A percentile compares a stretch with the other conserved stretches of the same genome.
Conservation (phyloP, 331 rosid species). For the Rosa hybrid region DNA sequence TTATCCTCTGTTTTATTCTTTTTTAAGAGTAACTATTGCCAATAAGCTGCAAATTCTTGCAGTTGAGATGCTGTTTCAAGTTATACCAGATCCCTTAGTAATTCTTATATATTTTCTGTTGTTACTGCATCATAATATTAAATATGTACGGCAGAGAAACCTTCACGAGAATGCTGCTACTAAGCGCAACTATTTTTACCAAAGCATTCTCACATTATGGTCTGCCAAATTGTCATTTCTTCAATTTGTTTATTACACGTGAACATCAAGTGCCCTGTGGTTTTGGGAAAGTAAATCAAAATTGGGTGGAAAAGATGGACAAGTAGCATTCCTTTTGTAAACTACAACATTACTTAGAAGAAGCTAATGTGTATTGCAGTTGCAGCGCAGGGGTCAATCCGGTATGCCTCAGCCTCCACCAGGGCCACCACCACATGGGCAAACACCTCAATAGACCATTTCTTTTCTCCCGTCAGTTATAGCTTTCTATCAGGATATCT, state of each 20-base stretch:
- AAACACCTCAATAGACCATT: slow-evolving; percentile 57
- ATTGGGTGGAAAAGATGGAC: not conserved
- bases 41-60: too few species aligned
- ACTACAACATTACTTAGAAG: not conserved
- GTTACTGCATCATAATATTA: not conserved
- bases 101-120: too few species aligned
- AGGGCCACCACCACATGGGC: slow-evolving; percentile 53
- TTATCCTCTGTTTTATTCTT: too few species aligned
- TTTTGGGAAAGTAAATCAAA: not conserved
- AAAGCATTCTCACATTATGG: not conserved
- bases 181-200: not conserved
- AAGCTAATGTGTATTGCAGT: slow-evolving; percentile 42
- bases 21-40: too few species aligned
- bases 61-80: too few species aligned
- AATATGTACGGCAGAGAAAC: not conserved
- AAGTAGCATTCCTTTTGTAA: not conserved
- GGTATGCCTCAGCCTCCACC: slow-evolving; percentile 70
- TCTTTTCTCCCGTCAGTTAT: not conserved
- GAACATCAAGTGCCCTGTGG: not conserved
- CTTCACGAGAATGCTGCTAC: not conserved
- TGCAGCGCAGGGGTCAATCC: slow-evolving; percentile 71
- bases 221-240: too few species aligned
- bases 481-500: not conserved
- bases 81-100: too few species aligned
- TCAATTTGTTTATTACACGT: not conserved